phyloP scores from a whole-genome alignment of 1,139 yeast species.

The Kazachstania sp. region DNA sequence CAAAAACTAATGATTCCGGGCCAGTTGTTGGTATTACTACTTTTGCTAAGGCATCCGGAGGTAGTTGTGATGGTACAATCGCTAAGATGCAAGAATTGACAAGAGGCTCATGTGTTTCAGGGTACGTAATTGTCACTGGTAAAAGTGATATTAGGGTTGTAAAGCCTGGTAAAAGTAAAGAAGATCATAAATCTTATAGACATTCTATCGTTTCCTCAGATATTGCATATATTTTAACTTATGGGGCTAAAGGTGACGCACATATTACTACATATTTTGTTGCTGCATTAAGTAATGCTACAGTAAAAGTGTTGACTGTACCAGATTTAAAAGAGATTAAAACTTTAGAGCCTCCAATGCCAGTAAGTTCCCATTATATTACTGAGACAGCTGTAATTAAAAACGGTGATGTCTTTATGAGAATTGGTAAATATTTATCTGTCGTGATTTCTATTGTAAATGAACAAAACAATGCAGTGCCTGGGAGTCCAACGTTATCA shows the following conservation, averaged over 20 bases:
- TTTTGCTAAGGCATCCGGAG: constrained; percentile 49
- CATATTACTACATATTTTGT: constrained; percentile 38
- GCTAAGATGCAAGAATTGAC: constrained; percentile 53
- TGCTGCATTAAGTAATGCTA: constrained; percentile 36
- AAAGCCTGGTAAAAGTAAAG: constrained; percentile 50
- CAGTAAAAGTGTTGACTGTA: constrained; percentile 38
- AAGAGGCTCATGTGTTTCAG: constrained; percentile 55
- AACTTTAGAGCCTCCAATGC: constrained; percentile 35
- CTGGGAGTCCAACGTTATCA: constrained; percentile 22
- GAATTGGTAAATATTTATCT: constrained; percentile 52
- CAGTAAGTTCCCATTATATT: constrained; percentile 36
- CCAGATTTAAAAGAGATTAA: constrained; percentile 49
- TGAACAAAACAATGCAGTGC: constrained; percentile 25
- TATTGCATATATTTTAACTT: constrained; percentile 38
- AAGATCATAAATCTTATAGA: constrained; percentile 48
- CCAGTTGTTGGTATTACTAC: constrained; percentile 50
- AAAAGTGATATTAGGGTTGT: constrained; percentile 56
- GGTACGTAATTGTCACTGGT: constrained; percentile 53
- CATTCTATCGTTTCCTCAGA: constrained; percentile 51
- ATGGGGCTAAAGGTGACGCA: constrained; percentile 18
- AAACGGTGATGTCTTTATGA: constrained; percentile 66
- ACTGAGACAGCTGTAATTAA: constrained; percentile 44
- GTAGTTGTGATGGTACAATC: constrained; percentile 55
- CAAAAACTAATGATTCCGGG: constrained; percentile 41
- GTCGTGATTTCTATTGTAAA: constrained; percentile 43